Base-by-base conservation (phyloP, 805 yeast species). In the Pichia rugopelliculosa region DNA sequence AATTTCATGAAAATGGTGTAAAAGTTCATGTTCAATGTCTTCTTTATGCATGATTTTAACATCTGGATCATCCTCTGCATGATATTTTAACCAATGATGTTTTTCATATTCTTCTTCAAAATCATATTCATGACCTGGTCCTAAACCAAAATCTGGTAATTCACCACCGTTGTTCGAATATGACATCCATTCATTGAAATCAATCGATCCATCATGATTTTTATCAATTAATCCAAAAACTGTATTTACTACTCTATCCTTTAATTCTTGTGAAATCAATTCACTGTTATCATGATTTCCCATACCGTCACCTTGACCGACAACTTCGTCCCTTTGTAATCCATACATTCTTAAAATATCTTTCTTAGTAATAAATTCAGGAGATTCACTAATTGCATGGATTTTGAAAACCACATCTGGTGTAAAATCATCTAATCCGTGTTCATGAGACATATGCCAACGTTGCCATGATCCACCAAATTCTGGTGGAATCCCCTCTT, bases 361-460 rank as follows among this genome's bases (percentile, higher is more conserved):
- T 1, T 40, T 45, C 3, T 41, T 6, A 11, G 49, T 39, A 8
- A 49, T 18, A 65, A 86, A 68, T 44, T 68, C 64, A 39, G 84
- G 88, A 61, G 77, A 72, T 59, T 72, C 68, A 56, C 77, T 68
- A 46, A 79, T 62, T 64, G 90, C 96, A 66, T 91, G 99, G 24
- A 90, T 59, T 34, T 75, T 75, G 74, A 91, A 91, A 58, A 91
- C 87, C 15, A 84, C 73, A 38, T 74, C 79, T 0, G 95, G 41
- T 8, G 52, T 50, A 33, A 36, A 52, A 20, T 42, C 41, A 27
- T 45, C 50, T 6, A 87, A 54, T 17, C 80, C 84, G 67, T 91
- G 97, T 67, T 91, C 98, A 55, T 79, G 81, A 56, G 77, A 72
- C 97, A 91, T 90, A 64, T 91, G 98, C 86, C 90, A 84, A 56